Conservation (phyloP, 352 stramenopile genomes). For the Phytopythium ostracodes region DNA sequence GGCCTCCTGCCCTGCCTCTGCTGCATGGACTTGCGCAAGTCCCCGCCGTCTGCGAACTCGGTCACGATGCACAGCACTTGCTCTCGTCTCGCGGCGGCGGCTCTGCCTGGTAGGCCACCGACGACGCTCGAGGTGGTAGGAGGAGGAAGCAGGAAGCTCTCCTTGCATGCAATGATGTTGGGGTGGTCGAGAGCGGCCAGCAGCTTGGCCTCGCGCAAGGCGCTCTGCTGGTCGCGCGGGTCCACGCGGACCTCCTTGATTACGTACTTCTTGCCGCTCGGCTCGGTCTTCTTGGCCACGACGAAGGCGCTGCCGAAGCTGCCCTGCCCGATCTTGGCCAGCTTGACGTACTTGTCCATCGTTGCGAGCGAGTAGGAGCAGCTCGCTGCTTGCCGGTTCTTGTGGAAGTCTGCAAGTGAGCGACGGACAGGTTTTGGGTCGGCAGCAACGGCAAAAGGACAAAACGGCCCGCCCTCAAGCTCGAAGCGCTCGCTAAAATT, state of each 20-base stretch:
- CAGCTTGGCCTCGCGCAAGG: conserved; percentile 62
- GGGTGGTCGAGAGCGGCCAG: conserved; percentile 71
- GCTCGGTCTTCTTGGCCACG: conserved; percentile 36
- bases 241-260: conserved; percentile 78
- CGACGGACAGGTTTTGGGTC: neutral
- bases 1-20: conserved; percentile 12
- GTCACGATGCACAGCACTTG: conserved; percentile 81
- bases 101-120: conserved; percentile 5
- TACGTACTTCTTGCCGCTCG: conserved; percentile 43
- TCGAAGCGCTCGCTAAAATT: neutral
- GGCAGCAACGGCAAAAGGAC: neutral
- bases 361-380: neutral
- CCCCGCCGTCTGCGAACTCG: conserved; percentile 76
- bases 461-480: neutral
- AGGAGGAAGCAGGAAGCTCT: conserved; percentile 57
- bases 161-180: conserved; percentile 80
- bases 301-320: conserved; percentile 71
- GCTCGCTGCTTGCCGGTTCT: neutral
- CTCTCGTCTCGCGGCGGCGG: conserved; percentile 7
- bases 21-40: conserved; percentile 57
- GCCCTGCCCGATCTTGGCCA: conserved; percentile 71
- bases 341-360: conserved; percentile 81
- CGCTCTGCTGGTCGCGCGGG: conserved; percentile 50
- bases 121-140: neutral
- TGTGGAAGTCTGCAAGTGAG: neutral